Conservation (phyloP, 169 alveolate genomes). For the Plasmodium coatneyi region DNA sequence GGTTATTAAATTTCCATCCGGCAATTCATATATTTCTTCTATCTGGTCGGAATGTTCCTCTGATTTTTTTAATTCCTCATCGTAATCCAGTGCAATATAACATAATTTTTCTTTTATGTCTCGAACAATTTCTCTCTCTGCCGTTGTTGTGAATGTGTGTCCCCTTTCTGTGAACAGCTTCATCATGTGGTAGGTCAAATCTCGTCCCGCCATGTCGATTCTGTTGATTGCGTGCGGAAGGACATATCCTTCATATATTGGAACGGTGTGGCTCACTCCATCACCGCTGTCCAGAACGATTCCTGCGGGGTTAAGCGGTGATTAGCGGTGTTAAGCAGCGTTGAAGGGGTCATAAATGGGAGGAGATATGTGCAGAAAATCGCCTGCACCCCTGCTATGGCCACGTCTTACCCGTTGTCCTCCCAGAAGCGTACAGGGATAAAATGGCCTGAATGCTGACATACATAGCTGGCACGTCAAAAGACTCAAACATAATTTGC, state of each 20-base stretch:
- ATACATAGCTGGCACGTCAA: conserved; percentile 98
- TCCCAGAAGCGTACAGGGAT: conserved; percentile 98
- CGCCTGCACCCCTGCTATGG: conserved; percentile 75
- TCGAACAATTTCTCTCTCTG: conserved; percentile 97
- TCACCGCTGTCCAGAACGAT: conserved; percentile 99
- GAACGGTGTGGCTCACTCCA: conserved; percentile 98
- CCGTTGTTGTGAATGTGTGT: conserved; percentile 95
- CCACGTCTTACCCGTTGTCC: conserved; percentile 95
- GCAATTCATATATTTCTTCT: conserved; percentile 97
- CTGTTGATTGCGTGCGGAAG: conserved; percentile 97
- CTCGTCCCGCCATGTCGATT: conserved; percentile 98
- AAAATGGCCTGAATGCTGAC: conserved; percentile 98
- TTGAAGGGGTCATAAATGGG: background rate
- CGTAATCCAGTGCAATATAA: conserved; percentile 96
- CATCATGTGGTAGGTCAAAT: conserved; percentile 95
- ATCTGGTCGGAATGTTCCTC: conserved; percentile 91
- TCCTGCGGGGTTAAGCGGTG: background rate
- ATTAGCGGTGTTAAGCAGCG: background rate
- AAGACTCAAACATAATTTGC: conserved; percentile 97
- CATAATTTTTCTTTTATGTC: conserved; percentile 98
- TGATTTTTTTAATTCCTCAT: conserved; percentile 92
- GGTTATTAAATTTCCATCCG: conserved; percentile 97
- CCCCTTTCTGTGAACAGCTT: conserved; percentile 97
- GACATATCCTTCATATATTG: conserved; percentile 99
- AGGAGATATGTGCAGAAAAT: background rate